phyloP scores from a whole-genome alignment of 2,329 filamentous ascomycete species.

The Fusarium tanahbumbuense region DNA sequence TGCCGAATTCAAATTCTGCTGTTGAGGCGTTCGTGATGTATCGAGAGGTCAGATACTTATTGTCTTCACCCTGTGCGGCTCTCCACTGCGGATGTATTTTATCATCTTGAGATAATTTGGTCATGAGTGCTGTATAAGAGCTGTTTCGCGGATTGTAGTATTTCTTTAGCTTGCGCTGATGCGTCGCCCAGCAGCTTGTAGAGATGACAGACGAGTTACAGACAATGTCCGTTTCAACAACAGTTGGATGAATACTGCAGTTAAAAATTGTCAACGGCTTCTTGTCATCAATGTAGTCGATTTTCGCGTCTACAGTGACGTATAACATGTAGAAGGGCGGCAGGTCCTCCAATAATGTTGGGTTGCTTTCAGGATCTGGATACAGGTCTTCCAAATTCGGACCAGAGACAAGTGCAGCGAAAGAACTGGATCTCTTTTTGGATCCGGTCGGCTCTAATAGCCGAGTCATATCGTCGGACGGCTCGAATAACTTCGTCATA shows the following conservation, averaged over 20 bases:
- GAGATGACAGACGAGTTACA: not conserved
- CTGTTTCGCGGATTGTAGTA: rapidly evolving
- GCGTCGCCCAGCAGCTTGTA: not conserved
- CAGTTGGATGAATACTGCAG: not conserved
- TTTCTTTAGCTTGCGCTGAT: not conserved
- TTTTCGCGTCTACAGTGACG: rapidly evolving
- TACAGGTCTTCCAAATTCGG: no score
- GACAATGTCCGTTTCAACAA: slow-evolving; percentile 1
- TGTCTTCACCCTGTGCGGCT: no score
- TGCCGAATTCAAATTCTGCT: rapidly evolving
- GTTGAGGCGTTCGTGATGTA: no score
- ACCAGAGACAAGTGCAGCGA: rapidly evolving
- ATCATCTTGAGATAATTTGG: rapidly evolving
- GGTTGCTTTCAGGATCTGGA: no score
- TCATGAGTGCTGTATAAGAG: not conserved
- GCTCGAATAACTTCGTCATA: no score
- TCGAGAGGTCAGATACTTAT: rapidly evolving
- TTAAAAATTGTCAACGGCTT: not conserved
- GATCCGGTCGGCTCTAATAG: no score
- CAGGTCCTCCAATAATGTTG: rapidly evolving
- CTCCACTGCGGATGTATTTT: no score
- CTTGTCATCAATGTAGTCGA: rapidly evolving
- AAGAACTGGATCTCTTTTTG: no score
- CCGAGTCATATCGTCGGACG: rapidly evolving
- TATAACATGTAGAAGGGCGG: rapidly evolving